Evolutionary conservation across 1,139 yeast species (phyloP).

Genomic region (Geotrichum cucujoidarum): DNA sequence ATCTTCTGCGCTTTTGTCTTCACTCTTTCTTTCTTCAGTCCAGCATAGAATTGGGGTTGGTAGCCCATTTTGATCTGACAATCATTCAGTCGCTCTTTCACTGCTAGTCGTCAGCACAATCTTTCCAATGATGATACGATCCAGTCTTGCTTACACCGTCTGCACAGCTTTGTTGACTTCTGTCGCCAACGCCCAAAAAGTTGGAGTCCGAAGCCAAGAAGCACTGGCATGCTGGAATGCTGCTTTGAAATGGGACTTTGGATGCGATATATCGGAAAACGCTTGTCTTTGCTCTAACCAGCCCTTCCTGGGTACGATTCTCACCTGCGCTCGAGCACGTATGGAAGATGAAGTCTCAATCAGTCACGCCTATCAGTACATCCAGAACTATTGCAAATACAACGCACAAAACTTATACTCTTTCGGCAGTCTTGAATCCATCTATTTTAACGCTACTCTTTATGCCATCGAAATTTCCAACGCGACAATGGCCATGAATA

Average conservation of each 20-base stretch:
- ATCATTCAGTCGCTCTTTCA: too few relatives aligned
- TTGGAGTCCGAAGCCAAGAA: slow-evolving; percentile 16
- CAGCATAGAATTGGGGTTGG: too few relatives aligned
- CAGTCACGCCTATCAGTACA: slow-evolving; percentile 15
- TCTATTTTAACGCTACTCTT: slow-evolving; percentile 14
- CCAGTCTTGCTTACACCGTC: too few relatives aligned
- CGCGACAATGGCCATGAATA: slow-evolving; percentile 1
- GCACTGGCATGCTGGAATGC: slow-evolving; percentile 21
- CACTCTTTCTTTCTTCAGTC: too few relatives aligned
- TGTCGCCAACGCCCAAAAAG: slow-evolving; percentile 16
- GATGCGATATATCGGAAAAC: slow-evolving; percentile 7
- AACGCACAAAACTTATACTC: slow-evolving; percentile 11
- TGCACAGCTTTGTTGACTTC: neutral
- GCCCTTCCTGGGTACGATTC: slow-evolving; percentile 18
- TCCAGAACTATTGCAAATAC: slow-evolving; percentile 17
- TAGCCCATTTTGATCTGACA: too few relatives aligned
- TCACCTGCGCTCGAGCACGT: slow-evolving; percentile 15
- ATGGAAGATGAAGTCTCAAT: slow-evolving; percentile 11
- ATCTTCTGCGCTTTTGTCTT: too few relatives aligned
- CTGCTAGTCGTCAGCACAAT: too few relatives aligned
- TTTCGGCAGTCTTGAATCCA: slow-evolving; percentile 19
- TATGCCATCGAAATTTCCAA: slow-evolving; percentile 2
- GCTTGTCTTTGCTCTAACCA: slow-evolving; percentile 15
- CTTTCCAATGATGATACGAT: too few relatives aligned
- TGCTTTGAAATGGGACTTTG: slow-evolving; percentile 19